phyloP scores from a whole-genome alignment of 768 basidiomycete genomes.

The Leccinum arenicola region DNA sequence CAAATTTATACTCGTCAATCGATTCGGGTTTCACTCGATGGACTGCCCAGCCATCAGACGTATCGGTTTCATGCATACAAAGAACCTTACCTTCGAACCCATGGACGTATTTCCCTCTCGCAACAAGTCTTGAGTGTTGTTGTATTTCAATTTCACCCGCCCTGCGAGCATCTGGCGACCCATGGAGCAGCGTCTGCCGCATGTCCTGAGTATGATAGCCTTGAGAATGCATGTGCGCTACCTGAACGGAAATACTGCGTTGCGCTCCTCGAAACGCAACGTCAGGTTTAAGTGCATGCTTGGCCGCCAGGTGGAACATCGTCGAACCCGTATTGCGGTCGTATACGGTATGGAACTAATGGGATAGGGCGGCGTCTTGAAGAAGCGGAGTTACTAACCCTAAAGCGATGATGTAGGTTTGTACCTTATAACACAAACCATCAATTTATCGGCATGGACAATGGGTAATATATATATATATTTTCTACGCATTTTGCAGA shows the following conservation, averaged over 20 bases:
- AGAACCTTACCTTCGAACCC: slow-evolving; percentile 68
- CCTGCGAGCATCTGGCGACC: slow-evolving; percentile 85
- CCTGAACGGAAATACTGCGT: slow-evolving; percentile 65
- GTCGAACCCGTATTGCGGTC: neutral
- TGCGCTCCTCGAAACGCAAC: slow-evolving; percentile 27
- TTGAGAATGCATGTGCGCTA: slow-evolving; percentile 28
- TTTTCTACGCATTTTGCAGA: slow-evolving; percentile 10
- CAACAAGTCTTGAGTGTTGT: slow-evolving; percentile 87
- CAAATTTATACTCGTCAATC: slow-evolving; percentile 79
- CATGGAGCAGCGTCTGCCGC: slow-evolving; percentile 80
- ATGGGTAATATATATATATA: slow-evolving; percentile 2
- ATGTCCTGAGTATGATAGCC: slow-evolving; percentile 29
- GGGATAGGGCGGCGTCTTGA: slow-evolving; percentile 5
- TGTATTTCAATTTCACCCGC: slow-evolving; percentile 73
- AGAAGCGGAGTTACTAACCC: slow-evolving; percentile 21
- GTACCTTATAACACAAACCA: neutral
- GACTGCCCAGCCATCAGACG: slow-evolving; percentile 40
- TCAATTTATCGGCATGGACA: neutral
- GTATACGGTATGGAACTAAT: slow-evolving; percentile 5
- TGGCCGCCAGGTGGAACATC: slow-evolving; percentile 26
- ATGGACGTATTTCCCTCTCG: slow-evolving; percentile 92
- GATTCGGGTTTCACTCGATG: slow-evolving; percentile 85
- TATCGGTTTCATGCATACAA: neutral
- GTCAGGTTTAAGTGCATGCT: slow-evolving; percentile 10
- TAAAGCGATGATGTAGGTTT: neutral